A percentile compares a stretch with the other conserved stretches of the same genome.
phyloP scores from a whole-genome alignment of 208 protist species.

The Sergeia podlipaevii region DNA sequence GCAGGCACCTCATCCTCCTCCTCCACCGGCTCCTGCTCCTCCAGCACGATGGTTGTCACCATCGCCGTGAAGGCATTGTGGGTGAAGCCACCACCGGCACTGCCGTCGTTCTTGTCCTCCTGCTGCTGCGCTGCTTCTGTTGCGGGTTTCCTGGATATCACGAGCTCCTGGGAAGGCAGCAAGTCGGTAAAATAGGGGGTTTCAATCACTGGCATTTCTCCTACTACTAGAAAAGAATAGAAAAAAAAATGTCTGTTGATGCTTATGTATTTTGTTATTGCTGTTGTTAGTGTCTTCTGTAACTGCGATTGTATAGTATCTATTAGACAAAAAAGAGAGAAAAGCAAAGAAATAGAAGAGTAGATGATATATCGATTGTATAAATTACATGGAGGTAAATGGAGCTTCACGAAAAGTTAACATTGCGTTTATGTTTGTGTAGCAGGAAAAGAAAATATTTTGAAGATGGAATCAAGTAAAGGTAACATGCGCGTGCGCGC shows the following conservation, averaged over 20 bases:
- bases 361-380: too few relatives aligned
- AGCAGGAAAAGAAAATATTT: too few relatives aligned
- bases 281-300: background rate
- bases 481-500: too few relatives aligned
- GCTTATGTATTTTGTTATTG: slow-evolving; percentile 5
- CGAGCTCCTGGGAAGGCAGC: slow-evolving; percentile 29
- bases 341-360: too few relatives aligned
- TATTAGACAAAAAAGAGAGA: slow-evolving; percentile 4
- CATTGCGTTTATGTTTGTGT: too few relatives aligned
- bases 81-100: background rate
- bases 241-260: slow-evolving; percentile 1
- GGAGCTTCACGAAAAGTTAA: too few relatives aligned
- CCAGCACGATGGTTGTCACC: slow-evolving; percentile 30
- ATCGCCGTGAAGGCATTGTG: slow-evolving; percentile 28
- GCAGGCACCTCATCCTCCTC: slow-evolving; percentile 7
- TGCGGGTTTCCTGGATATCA: background rate
- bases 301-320: too few relatives aligned
- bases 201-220: slow-evolving; percentile 32
- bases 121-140: too few relatives aligned
- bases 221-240: background rate
- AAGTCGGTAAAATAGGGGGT: slow-evolving; percentile 50
- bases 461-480: too few relatives aligned
- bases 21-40: slow-evolving; percentile 4
- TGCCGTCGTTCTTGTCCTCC: background rate
- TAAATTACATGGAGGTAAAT: too few relatives aligned